Conservation (phyloP, 2,329 filamentous ascomycete species). For the Curvularia sp. region DNA sequence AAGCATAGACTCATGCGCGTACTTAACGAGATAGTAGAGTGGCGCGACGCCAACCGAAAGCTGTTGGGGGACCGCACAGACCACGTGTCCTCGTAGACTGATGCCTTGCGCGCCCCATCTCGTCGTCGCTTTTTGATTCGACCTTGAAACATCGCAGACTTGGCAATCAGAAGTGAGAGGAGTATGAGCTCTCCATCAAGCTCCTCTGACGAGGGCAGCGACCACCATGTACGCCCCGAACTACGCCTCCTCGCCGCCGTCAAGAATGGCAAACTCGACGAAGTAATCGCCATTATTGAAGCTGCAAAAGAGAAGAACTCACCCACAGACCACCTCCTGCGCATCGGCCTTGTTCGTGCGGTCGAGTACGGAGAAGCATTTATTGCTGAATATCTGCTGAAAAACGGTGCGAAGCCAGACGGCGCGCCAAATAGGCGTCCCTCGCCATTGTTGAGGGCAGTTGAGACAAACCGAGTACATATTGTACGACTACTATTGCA, state of each 20-base stretch:
- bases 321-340: neutral
- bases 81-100: too few species aligned
- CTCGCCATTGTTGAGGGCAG: neutral
- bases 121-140: neutral
- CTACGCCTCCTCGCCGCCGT: neutral
- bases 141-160: neutral
- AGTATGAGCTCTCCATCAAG: neutral
- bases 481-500: neutral
- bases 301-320: neutral
- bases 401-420: neutral
- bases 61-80: too few species aligned
- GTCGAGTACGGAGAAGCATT: neutral
- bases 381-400: neutral
- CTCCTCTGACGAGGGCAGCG: neutral
- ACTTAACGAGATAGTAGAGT: too few species aligned
- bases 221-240: neutral
- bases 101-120: too few species aligned
- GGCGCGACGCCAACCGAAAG: too few species aligned
- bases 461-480: neutral
- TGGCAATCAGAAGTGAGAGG: neutral
- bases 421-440: neutral
- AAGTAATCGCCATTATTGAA: neutral
- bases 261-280: neutral
- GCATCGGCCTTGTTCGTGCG: neutral
- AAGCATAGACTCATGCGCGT: too few species aligned